Evolutionary conservation across 192 early-diverging fungal species (phyloP), one percentile per base, ranked within the genome.

Genomic region (Backusella tarrabulga): DNA sequence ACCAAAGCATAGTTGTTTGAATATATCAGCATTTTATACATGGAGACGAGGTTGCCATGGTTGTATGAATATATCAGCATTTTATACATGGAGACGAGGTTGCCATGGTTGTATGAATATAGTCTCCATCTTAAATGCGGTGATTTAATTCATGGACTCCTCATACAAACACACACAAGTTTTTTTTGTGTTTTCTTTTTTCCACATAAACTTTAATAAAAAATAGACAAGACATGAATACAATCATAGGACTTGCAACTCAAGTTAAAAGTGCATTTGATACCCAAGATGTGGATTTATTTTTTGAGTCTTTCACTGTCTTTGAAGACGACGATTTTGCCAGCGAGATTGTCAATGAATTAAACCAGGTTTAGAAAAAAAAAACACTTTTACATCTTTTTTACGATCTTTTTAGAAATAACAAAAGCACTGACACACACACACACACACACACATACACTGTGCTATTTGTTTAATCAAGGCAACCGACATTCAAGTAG

Each of bases 291-390:
- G 9, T 40, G 1, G 68, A 42, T 38, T 15, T 12, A 3, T 3
- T 35, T 0, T 73, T 79, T 5, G 63, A 79, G 3, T 23, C 63
- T 0, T 71, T 79, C 2, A 50, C 67, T 5, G 40, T 71, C 3
- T 32, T 71, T 56, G 73, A 54, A 29, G 15, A 40, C 14, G 68
- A 73, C 6, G 56, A 41, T 2, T 21, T 42, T 15, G 74, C 72
- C 3, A 26, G 66, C 6, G 44, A 70, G 34, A 70, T 80, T 56
- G 70, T 32, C 3, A 7, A 76, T 26, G 75, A 76, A 54, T 34
- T 76, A 15, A 50, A 34, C 11, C 46, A 76, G 36, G 74, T 72
- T 14, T 56, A 0, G 32, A 32, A 32, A 32, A 32, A 29, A 54
- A 68, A 72, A 52, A 21, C 17, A 19, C 40, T 17, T 17, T 32